These are phyloP conservation scores for Verruconis gallopava DNA, from an alignment of 2,329 filamentous ascomycete genomes.

Conservation along the genomic window DNA sequence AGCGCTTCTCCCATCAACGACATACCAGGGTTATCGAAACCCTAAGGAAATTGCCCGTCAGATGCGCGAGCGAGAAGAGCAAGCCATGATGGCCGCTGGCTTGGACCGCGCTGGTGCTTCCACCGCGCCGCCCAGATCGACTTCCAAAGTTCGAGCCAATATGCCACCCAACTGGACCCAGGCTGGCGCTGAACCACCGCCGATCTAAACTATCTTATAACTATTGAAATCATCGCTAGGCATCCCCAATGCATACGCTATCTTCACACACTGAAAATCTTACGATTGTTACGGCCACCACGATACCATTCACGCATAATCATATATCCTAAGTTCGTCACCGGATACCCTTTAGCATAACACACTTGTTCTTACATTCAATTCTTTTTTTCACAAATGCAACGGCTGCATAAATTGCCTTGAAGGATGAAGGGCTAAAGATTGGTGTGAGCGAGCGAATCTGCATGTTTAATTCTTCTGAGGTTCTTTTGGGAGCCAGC, in stretches of 20 bases:
- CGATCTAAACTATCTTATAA: neutral
- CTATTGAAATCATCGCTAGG: too few relatives aligned
- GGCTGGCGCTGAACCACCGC: neutral
- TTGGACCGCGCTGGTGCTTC: conserved; percentile 1
- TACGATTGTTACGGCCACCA: neutral
- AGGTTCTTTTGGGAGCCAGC: too few relatives aligned
- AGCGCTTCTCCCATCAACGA: conserved; percentile 4
- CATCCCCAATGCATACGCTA: too few relatives aligned
- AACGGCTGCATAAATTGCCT: too few relatives aligned
- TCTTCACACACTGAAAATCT: too few relatives aligned
- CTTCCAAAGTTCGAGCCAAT: conserved; percentile 1
- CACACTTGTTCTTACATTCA: too few relatives aligned
- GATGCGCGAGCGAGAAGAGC: conserved; percentile 5
- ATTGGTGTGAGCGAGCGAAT: too few relatives aligned
- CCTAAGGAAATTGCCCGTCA: conserved; percentile 8
- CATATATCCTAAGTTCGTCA: neutral
- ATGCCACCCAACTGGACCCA: neutral
- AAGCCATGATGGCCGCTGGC: neutral
- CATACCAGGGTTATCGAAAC: conserved; percentile 6
- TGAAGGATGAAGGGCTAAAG: too few relatives aligned
- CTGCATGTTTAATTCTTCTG: too few relatives aligned
- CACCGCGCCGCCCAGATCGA: conserved; percentile 3
- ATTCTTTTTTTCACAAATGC: too few relatives aligned
- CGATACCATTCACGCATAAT: neutral
- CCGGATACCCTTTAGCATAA: too few relatives aligned